Percentiles rank a stretch among this genome's conserved stretches.
These are phyloP conservation scores for Raphanus hybrid DNA, from an alignment of 441 rosid genomes.

Conservation along the genomic window DNA sequence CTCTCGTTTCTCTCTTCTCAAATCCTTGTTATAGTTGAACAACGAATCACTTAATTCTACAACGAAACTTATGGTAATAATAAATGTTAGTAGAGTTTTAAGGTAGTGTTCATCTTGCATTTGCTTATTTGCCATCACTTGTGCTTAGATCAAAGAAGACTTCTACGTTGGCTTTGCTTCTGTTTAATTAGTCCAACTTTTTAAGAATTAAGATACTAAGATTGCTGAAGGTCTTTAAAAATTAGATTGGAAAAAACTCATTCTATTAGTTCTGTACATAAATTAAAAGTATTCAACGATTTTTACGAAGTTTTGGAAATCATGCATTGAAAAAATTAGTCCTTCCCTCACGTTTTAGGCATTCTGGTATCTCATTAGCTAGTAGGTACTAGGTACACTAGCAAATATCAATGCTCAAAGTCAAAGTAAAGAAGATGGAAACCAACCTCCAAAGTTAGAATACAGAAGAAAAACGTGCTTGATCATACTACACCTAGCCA, in stretches of 20 bases:
- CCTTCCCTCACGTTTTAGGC: neutral
- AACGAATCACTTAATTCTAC: too few species aligned
- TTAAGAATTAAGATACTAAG: neutral
- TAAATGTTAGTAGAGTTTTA: neutral
- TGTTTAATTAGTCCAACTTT: neutral
- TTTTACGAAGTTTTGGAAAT: neutral
- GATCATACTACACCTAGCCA: neutral
- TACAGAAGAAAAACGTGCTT: neutral
- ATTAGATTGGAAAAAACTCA: neutral
- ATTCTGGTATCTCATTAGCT: neutral
- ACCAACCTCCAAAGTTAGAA: neutral
- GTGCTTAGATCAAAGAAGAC: neutral
- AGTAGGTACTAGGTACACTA: neutral
- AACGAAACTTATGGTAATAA: too few species aligned
- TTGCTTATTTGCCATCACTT: neutral
- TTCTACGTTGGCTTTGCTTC: neutral
- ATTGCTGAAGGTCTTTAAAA: neutral
- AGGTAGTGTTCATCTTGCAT: constrained; percentile 4
- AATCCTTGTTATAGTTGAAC: too few species aligned
- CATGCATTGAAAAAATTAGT: neutral
- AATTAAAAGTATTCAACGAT: neutral
- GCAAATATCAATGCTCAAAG: neutral
- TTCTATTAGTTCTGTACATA: neutral
- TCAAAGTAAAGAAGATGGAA: neutral
- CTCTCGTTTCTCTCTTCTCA: too few species aligned